These are phyloP conservation scores for Amylocystis lapponica DNA, from an alignment of 768 basidiomycete species.

Conservation along the genomic window DNA sequence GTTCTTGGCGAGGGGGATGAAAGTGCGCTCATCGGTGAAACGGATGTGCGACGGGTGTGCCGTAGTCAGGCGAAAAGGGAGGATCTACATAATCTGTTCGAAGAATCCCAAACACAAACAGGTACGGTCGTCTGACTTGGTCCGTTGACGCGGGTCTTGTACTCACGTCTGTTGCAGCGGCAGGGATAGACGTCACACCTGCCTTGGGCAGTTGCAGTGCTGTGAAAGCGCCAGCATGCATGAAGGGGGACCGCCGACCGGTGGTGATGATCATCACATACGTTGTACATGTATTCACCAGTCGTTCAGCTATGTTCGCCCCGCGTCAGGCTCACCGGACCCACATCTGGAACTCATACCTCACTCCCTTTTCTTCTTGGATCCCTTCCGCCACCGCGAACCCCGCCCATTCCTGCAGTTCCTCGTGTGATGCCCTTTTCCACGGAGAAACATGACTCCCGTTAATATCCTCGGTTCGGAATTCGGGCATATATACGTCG, in stretches of 20 bases:
- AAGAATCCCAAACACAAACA: slow-evolving; percentile 98
- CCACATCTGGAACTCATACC: slow-evolving; percentile 98
- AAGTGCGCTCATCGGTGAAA: slow-evolving; percentile 93
- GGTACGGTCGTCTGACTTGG: slow-evolving; percentile 37
- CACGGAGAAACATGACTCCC: slow-evolving; percentile 32
- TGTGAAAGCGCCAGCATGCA: too few relatives aligned
- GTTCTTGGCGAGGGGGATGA: slow-evolving; percentile 73
- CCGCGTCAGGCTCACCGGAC: too few relatives aligned
- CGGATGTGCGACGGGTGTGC: slow-evolving; percentile 92
- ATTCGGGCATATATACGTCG: slow-evolving; percentile 83
- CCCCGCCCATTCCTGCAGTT: slow-evolving; percentile 72
- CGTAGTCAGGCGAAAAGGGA: slow-evolving; percentile 83
- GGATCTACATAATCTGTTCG: slow-evolving; percentile 87
- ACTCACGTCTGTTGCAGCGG: slow-evolving; percentile 11
- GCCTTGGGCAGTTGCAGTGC: too few relatives aligned
- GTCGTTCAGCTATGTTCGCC: too few relatives aligned
- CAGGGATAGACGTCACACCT: slow-evolving; percentile 19
- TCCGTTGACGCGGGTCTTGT: neutral
- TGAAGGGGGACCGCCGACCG: too few relatives aligned
- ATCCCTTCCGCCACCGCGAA: slow-evolving; percentile 71
- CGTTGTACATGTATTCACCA: too few relatives aligned
- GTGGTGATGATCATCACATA: too few relatives aligned
- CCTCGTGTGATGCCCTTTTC: slow-evolving; percentile 53
- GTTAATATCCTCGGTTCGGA: slow-evolving; percentile 31
- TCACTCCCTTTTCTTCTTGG: slow-evolving; percentile 76